Evolutionary conservation across 345 rosid species (phyloP), one percentile per base, ranked within the genome.

Genomic region (Brassica carinata): DNA sequence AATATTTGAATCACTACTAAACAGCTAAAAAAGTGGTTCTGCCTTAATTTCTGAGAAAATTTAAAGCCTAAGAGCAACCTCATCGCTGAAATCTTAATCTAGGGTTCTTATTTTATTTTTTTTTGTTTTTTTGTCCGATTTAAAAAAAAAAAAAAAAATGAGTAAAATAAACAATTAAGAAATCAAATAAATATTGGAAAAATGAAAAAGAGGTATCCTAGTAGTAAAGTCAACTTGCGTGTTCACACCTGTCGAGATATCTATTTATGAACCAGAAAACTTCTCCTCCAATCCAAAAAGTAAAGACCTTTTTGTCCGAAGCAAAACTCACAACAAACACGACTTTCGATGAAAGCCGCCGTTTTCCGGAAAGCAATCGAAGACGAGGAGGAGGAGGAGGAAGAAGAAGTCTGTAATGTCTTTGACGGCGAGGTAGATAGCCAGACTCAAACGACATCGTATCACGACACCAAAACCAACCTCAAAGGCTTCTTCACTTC

Each of bases 401-500:
- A 72, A 23, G 83, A 84, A 45, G 84, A 81, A 70, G 72, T 59
- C 40, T 69, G 67, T 69, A 73, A 79, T 55, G 80, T 62, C 59
- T 74, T 75, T 48, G 81, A 81, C 62, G 70, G 69, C 18, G 85
- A 79, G 18, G 74, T 77, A 73, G 76, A 82, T 13, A 64, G 57
- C 27, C 31, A 53, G 10, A 36, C 58, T 6, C 31, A 64, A 7
- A 36, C 66, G 38, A 63, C 30, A 64, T 36, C 36, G 68, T 30
- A 73, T 74, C 53, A 73, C 77, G 77, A 73, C 1, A 38, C 45
- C 14, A 87, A 81, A 74, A 85, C 82, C 3, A 85, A 82, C 3
- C 81, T 87, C 48, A 87, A 87, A 7, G 89, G 90, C 7, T 81
- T 89, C 3, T 81, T 89, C 76, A 84, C 89, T 72, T 87, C 92